Evolutionary conservation across 2,329 filamentous ascomycete species (phyloP), one percentile per base, ranked within the genome.

Genomic region (Raffaelea ambrosiae): DNA sequence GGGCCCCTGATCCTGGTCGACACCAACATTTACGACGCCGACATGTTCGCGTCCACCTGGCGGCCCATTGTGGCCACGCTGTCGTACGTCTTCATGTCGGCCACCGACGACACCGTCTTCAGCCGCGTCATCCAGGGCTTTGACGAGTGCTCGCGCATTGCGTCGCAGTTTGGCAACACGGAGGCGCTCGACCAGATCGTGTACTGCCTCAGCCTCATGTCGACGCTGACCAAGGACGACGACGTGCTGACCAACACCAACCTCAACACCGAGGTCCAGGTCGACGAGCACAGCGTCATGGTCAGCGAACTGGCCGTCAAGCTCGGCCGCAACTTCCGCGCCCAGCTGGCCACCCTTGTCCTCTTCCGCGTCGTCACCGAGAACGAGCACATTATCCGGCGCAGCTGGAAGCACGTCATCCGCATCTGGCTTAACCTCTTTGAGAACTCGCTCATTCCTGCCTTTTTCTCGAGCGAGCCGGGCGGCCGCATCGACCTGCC

Each of bases 41-140:
- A 98, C 61, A 96, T 98, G 88, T 98, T 98, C 63, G 83, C 86
- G 49, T 86, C 89, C 20, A 96, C 90, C 1, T 98, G 94, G 93
- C 89, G 81, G 61, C 91, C 94, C 0, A 89, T 98, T 44, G 77
- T 98, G 35, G 90, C 93, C 3, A 97, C 94, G 0, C 71, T 98
- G 47, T 94, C 93, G 13, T 98, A 97, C 61, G 93, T 98, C 3
- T 98, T 98, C 70, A 95, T 97, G 84, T 97, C 91, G 33, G 94
- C 94, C 16, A 95, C 89, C 0, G 94, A 98, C 60, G 93, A 98
- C 63, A 77, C 91, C 1, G 93, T 98, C 3, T 98, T 95, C 62
- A 88, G 88, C 33, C 81, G 93, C 51, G 86, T 98, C 18, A 88
- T 97, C 23, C 87, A 87, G 43, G 93, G 93, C 2, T 98, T 98